phyloP scores from a whole-genome alignment of 1,284 basidiomycete species.

The Erythrobasidium hasegawianum region DNA sequence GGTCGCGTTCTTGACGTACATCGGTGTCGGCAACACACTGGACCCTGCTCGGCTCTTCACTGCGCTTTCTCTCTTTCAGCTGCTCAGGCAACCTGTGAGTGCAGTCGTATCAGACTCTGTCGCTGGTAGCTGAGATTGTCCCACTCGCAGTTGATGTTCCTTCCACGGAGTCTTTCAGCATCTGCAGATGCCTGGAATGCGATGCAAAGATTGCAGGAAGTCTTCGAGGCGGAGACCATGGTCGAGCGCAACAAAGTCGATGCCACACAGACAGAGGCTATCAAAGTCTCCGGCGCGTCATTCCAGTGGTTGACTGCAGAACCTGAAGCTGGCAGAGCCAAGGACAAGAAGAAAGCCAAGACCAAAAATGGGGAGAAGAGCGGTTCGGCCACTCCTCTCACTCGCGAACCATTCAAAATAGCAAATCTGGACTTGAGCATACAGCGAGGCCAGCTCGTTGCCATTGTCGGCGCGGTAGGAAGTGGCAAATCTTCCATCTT shows the following conservation, averaged over 20 bases:
- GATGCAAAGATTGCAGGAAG: conserved; percentile 58
- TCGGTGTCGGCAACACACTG: conserved; percentile 54
- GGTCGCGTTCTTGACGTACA: conserved; percentile 10
- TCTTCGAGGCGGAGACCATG: conserved; percentile 73
- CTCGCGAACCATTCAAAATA: conserved; percentile 51
- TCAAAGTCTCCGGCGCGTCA: conserved; percentile 63
- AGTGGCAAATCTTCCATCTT: conserved; percentile 61
- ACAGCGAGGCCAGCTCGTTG: conserved; percentile 60
- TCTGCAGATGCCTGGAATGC: conserved; percentile 71
- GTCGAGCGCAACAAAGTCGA: conserved; percentile 59
- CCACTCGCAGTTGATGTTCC: conserved; percentile 46
- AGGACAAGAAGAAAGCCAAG: conserved; percentile 40
- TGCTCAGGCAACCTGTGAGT: conserved; percentile 55
- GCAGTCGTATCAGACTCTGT: too few species aligned
- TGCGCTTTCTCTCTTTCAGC: conserved; percentile 67
- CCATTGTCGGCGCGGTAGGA: conserved; percentile 50
- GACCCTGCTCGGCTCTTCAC: conserved; percentile 68
- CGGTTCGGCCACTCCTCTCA: conserved; percentile 11
- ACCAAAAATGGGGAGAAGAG: conserved; percentile 32
- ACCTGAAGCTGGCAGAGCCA: conserved; percentile 49
- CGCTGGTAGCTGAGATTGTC: too few species aligned
- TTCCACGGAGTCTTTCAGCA: conserved; percentile 69
- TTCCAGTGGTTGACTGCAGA: conserved; percentile 79
- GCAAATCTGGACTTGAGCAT: conserved; percentile 57
- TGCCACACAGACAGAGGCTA: conserved; percentile 56